Conservation (phyloP, 805 yeast genomes). For the Ogataea ramenticola region DNA sequence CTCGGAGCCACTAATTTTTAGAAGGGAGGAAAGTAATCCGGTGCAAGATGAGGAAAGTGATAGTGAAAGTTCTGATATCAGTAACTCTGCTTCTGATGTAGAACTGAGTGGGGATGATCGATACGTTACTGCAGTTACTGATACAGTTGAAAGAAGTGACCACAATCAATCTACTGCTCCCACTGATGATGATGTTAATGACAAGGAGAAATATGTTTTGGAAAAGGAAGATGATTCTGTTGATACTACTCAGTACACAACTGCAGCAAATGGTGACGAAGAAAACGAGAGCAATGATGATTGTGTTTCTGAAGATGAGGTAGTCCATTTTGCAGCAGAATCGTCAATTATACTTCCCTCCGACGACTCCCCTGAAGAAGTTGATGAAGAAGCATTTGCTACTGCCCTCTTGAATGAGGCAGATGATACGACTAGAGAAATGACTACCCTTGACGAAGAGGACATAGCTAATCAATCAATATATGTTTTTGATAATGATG, state of each 20-base stretch:
- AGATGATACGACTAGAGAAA: conserved; percentile 6
- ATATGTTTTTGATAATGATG: conserved; percentile 15
- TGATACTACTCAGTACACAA: neutral
- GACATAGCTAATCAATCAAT: conserved; percentile 19
- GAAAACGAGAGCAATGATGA: neutral
- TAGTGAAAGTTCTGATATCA: conserved; percentile 5
- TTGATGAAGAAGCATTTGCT: conserved; percentile 19
- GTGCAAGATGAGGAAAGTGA: conserved; percentile 9
- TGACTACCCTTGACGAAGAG: neutral
- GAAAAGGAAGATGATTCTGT: neutral
- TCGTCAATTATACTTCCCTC: conserved; percentile 15
- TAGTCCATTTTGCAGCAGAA: conserved; percentile 17
- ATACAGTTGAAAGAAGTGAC: too few relatives aligned
- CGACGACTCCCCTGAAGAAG: conserved; percentile 2
- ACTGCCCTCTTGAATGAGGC: conserved; percentile 18
- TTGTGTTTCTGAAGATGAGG: conserved; percentile 1
- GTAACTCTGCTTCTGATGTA: too few relatives aligned
- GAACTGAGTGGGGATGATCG: too few relatives aligned
- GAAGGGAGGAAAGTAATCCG: too few relatives aligned
- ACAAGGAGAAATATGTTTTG: conserved; percentile 5
- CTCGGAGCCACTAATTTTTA: neutral
- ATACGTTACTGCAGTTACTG: too few relatives aligned
- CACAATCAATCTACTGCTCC: too few relatives aligned
- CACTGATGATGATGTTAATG: neutral
- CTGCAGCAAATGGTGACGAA: neutral